Percentiles rank a stretch among this genome's conserved stretches.
These are phyloP conservation scores for Fimicolochytrium jonesii DNA, from an alignment of 192 early-diverging fungal species.

Conservation along the genomic window DNA sequence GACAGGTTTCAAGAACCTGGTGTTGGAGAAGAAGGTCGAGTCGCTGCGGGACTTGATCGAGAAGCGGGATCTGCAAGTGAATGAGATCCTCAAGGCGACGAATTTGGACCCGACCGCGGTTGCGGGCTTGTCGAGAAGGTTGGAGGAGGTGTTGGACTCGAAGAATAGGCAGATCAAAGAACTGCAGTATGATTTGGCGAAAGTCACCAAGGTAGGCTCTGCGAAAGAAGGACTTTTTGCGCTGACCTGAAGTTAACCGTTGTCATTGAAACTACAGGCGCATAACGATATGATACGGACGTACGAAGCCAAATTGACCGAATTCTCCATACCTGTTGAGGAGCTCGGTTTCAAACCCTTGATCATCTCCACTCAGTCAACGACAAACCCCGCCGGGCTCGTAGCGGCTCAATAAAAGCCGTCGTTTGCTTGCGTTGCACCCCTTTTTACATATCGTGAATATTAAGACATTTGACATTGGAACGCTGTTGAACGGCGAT, in stretches of 20 bases:
- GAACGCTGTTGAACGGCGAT: too few relatives aligned
- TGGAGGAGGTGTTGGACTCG: constrained; percentile 57
- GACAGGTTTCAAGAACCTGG: constrained; percentile 64
- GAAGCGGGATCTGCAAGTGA: constrained; percentile 62
- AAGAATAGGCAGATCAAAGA: constrained; percentile 63
- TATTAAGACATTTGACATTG: too few relatives aligned
- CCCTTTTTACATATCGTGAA: too few relatives aligned
- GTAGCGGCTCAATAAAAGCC: constrained; percentile 38
- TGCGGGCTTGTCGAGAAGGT: constrained; percentile 44
- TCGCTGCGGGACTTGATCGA: constrained; percentile 50
- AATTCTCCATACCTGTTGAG: constrained; percentile 56
- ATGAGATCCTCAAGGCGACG: constrained; percentile 58
- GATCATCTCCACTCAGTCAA: constrained; percentile 36
- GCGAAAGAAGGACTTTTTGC: too few relatives aligned
- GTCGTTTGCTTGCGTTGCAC: too few relatives aligned
- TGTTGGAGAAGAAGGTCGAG: constrained; percentile 61
- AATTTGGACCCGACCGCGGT: constrained; percentile 56
- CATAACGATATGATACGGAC: constrained; percentile 62
- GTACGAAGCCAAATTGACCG: constrained; percentile 61
- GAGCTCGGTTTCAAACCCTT: constrained; percentile 61
- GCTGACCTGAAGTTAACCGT: too few relatives aligned
- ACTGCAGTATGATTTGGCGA: constrained; percentile 60
- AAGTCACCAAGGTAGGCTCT: constrained; percentile 52
- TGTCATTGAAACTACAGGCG: too few relatives aligned
- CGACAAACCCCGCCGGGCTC: constrained; percentile 44